phyloP scores from a whole-genome alignment of 139 green algal genomes.

The Chlorella sp. region DNA sequence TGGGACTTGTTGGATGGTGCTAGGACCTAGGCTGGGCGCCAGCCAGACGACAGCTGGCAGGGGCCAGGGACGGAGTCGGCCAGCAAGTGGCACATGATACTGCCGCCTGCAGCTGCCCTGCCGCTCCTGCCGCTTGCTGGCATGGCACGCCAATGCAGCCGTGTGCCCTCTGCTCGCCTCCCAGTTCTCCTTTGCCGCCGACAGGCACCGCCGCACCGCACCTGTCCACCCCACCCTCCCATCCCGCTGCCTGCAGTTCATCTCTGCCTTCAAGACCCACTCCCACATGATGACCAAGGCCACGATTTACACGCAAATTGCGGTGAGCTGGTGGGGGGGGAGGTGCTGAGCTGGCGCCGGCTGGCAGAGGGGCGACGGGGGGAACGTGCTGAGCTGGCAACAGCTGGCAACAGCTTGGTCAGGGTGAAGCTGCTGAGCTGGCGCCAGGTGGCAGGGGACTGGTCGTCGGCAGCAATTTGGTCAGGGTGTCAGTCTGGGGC shows the following conservation, averaged over 20 bases:
- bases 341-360: not conserved
- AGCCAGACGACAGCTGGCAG: too few species aligned
- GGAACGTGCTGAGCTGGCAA: not conserved
- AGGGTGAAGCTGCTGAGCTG: not conserved
- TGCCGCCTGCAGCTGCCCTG: too few species aligned
- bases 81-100: too few species aligned
- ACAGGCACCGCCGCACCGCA: not conserved
- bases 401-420: not conserved
- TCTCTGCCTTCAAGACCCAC: conserved; percentile 50
- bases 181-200: conserved; percentile 1
- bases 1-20: too few species aligned
- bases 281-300: conserved; percentile 29
- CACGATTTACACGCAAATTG: conserved; percentile 44
- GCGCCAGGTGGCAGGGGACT: not conserved
- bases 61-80: too few species aligned
- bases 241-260: conserved; percentile 29
- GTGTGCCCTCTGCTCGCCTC: conserved; percentile 15
- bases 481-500: too few species aligned
- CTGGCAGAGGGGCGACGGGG: too few species aligned
- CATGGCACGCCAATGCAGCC: too few species aligned
- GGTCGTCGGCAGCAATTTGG: too few species aligned
- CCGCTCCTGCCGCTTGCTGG: too few species aligned
- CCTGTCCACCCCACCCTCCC: too few species aligned
- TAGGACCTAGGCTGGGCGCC: too few species aligned
- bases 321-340: not conserved